Evolutionary conservation across 257 asterid genomes (phyloP).

Genomic region (Solanum stenotomum): DNA sequence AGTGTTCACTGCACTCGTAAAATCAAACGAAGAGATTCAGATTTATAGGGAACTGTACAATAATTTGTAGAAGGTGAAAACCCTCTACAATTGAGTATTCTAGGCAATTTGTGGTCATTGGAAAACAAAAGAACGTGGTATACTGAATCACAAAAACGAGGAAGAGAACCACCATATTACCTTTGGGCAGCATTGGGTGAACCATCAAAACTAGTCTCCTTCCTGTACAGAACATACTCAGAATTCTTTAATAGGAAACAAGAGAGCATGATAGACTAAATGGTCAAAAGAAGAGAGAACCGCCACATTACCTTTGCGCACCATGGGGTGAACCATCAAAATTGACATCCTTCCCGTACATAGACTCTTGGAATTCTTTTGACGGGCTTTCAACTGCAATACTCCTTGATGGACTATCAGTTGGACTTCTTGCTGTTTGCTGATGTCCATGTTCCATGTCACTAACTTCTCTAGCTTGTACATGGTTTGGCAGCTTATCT

Average conservation of each 20-base stretch:
- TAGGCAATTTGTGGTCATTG: background rate
- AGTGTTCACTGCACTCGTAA: constrained; percentile 47
- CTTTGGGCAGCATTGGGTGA: constrained; percentile 72
- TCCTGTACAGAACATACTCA: constrained; percentile 12
- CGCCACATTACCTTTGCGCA: constrained; percentile 42
- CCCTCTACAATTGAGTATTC: background rate
- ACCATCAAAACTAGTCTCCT: constrained; percentile 45
- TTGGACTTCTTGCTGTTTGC: constrained; percentile 49
- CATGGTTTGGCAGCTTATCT: constrained; percentile 32
- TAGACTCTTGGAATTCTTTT: constrained; percentile 43
- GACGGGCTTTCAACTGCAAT: constrained; percentile 45
- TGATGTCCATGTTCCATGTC: constrained; percentile 34
- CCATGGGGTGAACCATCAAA: constrained; percentile 70
- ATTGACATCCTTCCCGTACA: constrained; percentile 27
- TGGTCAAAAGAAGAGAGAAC: background rate
- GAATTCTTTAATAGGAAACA: background rate
- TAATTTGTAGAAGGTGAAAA: background rate
- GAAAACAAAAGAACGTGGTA: background rate
- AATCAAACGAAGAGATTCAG: background rate
- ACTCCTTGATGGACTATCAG: constrained; percentile 64
- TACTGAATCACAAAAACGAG: background rate
- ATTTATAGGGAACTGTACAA: background rate
- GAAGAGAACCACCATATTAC: constrained; percentile 15
- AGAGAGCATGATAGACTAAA: background rate
- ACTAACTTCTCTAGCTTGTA: constrained; percentile 23